Evolutionary conservation across 108 stramenopile genomes (phyloP).

Genomic region (Skeletonema menzelii): DNA sequence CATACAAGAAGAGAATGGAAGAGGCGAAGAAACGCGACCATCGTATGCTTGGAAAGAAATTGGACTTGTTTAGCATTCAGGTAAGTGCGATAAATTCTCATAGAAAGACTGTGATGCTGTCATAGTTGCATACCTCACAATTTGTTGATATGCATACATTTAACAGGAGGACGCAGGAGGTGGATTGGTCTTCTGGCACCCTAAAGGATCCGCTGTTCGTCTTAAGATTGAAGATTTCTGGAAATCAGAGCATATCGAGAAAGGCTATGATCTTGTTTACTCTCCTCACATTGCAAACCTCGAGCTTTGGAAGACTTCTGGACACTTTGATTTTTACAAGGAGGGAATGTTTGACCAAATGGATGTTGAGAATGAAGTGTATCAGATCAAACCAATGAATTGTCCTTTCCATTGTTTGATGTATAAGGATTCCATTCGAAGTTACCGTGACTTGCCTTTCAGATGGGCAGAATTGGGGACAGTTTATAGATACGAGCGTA

Average conservation of each 20-base stretch:
- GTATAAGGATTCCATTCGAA: constrained; percentile 93
- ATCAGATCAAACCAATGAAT: constrained; percentile 99
- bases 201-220: constrained; percentile 92
- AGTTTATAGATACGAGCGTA: constrained; percentile 95
- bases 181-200: constrained; percentile 89
- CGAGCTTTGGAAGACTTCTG: constrained; percentile 97
- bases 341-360: constrained; percentile 99
- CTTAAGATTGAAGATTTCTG: constrained; percentile 94
- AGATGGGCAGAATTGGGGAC: constrained; percentile 97
- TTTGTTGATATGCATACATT: not conserved
- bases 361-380: constrained; percentile 94
- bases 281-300: constrained; percentile 98
- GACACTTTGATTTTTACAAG: constrained; percentile 96
- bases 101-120: not conserved
- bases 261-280: constrained; percentile 95
- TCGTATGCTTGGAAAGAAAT: constrained; percentile 92
- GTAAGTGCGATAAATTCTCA: constrained; percentile 30
- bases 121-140: not conserved
- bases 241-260: constrained; percentile 77
- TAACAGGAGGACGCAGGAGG: constrained; percentile 84
- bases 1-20: constrained; percentile 88
- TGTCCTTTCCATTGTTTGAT: constrained; percentile 99
- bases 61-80: constrained; percentile 96
- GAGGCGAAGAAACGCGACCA: constrained; percentile 98
- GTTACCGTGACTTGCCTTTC: constrained; percentile 94